Base-by-base conservation (phyloP, 2,329 filamentous ascomycete genomes). In the Neodidymelliopsis sp. region DNA sequence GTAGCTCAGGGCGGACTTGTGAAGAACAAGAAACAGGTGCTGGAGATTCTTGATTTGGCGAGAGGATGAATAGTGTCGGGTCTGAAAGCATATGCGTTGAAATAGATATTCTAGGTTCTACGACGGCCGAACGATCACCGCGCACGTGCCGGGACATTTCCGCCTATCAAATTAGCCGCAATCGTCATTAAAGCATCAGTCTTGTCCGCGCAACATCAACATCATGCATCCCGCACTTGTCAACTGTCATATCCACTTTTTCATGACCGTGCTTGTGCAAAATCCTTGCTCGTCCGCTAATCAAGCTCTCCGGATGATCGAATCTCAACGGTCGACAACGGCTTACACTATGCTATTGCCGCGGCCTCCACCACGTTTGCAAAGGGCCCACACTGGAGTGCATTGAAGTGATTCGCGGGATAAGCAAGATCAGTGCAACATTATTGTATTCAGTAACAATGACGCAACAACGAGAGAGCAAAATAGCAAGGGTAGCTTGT, bases 11-110 rank as follows among this genome's bases (percentile, higher is more conserved):
- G 47, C 4, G 13, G 15, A 10, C 33, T 37, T 24, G 35, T 53
- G 13, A 40, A 29, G 7, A 39, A 19, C 16, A 57, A 57, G 43
- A 40, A 57, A 6, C 39, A 48, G 16, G 36, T 57, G n/a, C 29
- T 57, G 19, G 49, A 47, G 12, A 59, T 59, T 8, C 31, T 59
- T 12, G 34, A 53, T 8, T 25, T 31, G 16, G 56, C 51, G 16
- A 50, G 35, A 15, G 48, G 42, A 6, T 43, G 13, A 49, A 20
- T n/a, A 19, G 2, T n/a, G 8, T n/a, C n/a, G n/a, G n/a, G n/a
- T n/a, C n/a, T n/a, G n/a, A n/a, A n/a, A n/a, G n/a, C n/a, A n/a
- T n/a, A n/a, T n/a, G n/a, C n/a, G n/a, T n/a, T n/a, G n/a, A n/a
- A n/a, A n/a, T n/a, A n/a, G n/a, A n/a, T n/a, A n/a, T n/a, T n/a